A percentile compares a stretch with the other conserved stretches of the same genome.
These are phyloP conservation scores for Saccharomycopsis capsularis DNA, from an alignment of 805 yeast species.

Conservation along the genomic window DNA sequence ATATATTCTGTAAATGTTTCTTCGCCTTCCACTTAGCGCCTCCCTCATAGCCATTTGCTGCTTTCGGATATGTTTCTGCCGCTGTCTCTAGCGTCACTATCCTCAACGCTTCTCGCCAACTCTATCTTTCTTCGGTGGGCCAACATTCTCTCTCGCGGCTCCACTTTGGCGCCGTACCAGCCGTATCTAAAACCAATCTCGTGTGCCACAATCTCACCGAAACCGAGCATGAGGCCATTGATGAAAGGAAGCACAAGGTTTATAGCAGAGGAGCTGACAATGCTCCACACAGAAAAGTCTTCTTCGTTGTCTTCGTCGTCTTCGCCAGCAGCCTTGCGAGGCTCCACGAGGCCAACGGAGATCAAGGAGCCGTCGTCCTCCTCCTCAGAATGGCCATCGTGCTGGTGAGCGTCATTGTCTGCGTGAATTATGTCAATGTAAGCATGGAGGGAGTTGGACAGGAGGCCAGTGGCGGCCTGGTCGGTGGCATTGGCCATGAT, in stretches of 20 bases:
- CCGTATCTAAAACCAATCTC: constrained; percentile 78
- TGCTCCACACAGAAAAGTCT: constrained; percentile 33
- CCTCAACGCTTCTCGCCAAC: constrained; percentile 1
- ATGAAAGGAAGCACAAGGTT: constrained; percentile 80
- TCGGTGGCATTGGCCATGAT: constrained; percentile 6
- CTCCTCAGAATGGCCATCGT: too few relatives aligned
- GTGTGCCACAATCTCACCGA: constrained; percentile 92
- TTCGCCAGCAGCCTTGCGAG: too few relatives aligned
- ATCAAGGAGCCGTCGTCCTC: too few relatives aligned
- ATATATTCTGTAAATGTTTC: too few relatives aligned
- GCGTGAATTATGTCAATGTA: constrained; percentile 4
- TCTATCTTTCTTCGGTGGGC: constrained; percentile 1
- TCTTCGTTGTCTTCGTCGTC: neutral
- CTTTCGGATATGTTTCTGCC: too few relatives aligned
- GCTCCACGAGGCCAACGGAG: too few relatives aligned
- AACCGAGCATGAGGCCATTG: constrained; percentile 89
- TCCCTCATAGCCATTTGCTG: too few relatives aligned
- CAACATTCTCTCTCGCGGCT: constrained; percentile 8
- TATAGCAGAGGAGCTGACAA: constrained; percentile 50
- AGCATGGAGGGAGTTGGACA: constrained; percentile 4
- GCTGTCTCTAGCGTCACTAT: too few relatives aligned
- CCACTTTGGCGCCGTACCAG: constrained; percentile 62
- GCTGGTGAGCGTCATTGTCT: neutral
- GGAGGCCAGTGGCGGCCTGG: neutral
- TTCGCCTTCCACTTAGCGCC: too few relatives aligned